Conservation (phyloP, 2,329 filamentous ascomycete species). For the Pseudocercospora musae region DNA sequence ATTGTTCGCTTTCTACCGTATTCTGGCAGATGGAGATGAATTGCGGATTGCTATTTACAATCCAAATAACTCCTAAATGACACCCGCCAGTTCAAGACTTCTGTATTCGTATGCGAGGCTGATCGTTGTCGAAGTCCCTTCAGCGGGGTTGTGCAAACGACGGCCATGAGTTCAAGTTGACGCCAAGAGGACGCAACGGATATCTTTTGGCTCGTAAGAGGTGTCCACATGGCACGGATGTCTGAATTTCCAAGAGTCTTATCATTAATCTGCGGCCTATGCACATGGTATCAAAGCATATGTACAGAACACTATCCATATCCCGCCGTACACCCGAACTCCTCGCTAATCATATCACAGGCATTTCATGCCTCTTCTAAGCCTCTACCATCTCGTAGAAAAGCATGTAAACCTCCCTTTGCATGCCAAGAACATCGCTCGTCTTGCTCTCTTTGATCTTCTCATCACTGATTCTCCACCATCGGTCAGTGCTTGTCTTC, state of each 20-base stretch:
- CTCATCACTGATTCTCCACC: slow-evolving; percentile 98
- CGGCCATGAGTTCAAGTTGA: neutral
- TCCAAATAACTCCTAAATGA: neutral
- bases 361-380: neutral
- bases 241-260: neutral
- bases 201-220: neutral
- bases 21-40: neutral
- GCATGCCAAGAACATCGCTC: slow-evolving; percentile 84
- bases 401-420: slow-evolving; percentile 89
- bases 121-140: neutral
- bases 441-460: slow-evolving; percentile 95
- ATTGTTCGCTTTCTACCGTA: neutral
- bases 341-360: neutral
- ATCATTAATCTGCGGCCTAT: neutral
- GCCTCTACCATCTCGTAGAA: slow-evolving; percentile 80
- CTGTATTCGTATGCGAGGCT: neutral
- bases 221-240: neutral
- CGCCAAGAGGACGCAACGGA: neutral
- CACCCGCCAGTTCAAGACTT: neutral
- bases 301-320: neutral
- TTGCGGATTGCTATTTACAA: neutral
- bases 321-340: neutral
- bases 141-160: neutral
- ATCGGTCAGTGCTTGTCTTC: slow-evolving; percentile 63
- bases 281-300: slow-evolving; percentile 2